These are phyloP conservation scores for Neostapfia colusana DNA, from an alignment of 176 grass and related monocot species.

Conservation along the genomic window DNA sequence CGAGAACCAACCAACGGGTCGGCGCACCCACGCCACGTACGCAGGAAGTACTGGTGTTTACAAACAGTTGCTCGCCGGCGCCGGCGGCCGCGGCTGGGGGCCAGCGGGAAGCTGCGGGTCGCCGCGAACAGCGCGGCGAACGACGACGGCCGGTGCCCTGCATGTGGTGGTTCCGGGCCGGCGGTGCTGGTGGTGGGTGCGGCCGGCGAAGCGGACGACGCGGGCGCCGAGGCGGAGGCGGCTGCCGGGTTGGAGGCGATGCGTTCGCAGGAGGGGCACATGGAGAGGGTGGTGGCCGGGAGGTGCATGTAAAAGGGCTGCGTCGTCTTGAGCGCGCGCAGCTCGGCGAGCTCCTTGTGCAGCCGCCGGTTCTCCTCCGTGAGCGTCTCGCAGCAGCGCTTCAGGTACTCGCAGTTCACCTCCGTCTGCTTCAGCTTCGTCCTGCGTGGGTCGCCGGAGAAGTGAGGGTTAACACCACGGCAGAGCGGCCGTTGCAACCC, in stretches of 20 bases:
- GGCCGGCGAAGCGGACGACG: not conserved
- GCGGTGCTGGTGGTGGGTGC: not conserved
- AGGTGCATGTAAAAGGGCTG: conserved; percentile 83
- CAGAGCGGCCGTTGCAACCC: too few species aligned
- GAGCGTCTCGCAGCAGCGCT: conserved; percentile 81
- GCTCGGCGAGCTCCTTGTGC: conserved; percentile 83
- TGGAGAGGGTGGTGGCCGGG: conserved; percentile 87
- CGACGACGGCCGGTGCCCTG: conserved; percentile 46
- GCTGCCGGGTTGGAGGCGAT: conserved; percentile 16
- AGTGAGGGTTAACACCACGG: too few species aligned
- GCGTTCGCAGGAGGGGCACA: conserved; percentile 96
- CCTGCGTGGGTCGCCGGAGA: not conserved
- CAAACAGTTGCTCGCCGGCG: conserved; percentile 49
- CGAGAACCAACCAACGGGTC: conserved; percentile 14
- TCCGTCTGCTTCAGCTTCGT: conserved; percentile 95
- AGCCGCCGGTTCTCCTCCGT: conserved; percentile 87
- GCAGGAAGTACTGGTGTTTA: conserved; percentile 25
- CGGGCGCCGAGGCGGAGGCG: conserved; percentile 19
- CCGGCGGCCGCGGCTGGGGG: conserved; percentile 38
- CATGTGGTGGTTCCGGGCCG: not conserved
- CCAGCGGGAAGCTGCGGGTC: conserved; percentile 40
- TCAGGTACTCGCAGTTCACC: conserved; percentile 83
- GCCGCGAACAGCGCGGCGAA: conserved; percentile 64
- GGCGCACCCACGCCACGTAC: too few species aligned
- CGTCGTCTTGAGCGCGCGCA: conserved; percentile 67